A percentile compares a stretch with the other conserved stretches of the same genome.
Conservation (phyloP, 2,329 filamentous ascomycete species). For the Zymoseptoria brevis region DNA sequence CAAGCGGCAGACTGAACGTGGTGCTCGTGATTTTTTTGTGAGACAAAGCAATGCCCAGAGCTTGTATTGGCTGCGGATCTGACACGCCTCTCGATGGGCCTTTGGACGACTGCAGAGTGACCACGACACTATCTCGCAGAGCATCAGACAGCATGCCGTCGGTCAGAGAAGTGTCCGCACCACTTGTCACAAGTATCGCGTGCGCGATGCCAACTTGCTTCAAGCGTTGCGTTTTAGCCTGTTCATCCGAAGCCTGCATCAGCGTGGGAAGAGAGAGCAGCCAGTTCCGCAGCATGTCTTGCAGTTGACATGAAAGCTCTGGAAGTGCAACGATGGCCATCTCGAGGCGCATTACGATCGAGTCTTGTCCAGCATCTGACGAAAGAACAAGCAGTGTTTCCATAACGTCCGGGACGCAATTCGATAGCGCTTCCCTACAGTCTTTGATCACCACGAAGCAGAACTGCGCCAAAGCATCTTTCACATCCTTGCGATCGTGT, state of each 20-base stretch:
- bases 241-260: constrained; percentile 78
- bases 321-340: constrained; percentile 57
- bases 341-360: constrained; percentile 38
- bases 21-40: constrained; percentile 5
- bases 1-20: constrained; percentile 20
- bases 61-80: constrained; percentile 18
- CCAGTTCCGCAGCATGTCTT: constrained; percentile 71
- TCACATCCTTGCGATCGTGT: constrained; percentile 63
- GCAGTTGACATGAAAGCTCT: constrained; percentile 56
- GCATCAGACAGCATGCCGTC: constrained; percentile 59
- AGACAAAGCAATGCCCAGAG: constrained; percentile 12
- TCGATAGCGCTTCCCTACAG: constrained; percentile 63
- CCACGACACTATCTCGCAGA: constrained; percentile 64
- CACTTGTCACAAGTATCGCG: constrained; percentile 54
- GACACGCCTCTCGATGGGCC: too few relatives aligned
- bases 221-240: constrained; percentile 63
- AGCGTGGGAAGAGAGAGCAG: constrained; percentile 68
- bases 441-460: constrained; percentile 71
- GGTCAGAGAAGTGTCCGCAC: constrained; percentile 57
- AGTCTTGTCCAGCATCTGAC: constrained; percentile 39
- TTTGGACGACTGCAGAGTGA: constrained; percentile 32
- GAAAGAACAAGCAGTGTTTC: constrained; percentile 72
- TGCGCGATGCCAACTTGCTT: constrained; percentile 69
- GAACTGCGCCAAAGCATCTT: constrained; percentile 57
- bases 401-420: constrained; percentile 62